These are phyloP conservation scores for Geosiphon pyriformis DNA, from an alignment of 192 early-diverging fungal genomes.

Conservation along the genomic window DNA sequence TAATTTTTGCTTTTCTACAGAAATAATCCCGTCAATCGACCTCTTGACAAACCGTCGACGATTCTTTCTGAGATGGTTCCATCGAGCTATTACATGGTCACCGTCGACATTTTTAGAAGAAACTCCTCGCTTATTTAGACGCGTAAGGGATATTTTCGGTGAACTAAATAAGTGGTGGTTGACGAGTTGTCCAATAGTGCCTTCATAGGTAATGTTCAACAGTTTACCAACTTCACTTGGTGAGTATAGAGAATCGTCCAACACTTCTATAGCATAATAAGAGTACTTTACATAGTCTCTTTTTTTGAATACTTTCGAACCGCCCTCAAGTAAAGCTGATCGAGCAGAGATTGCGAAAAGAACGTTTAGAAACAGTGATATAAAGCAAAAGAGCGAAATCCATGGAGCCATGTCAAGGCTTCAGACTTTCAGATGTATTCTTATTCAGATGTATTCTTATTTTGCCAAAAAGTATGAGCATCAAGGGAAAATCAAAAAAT, in stretches of 20 bases:
- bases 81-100: constrained; percentile 39
- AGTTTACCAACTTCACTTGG: constrained; percentile 34
- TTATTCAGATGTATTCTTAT: no score
- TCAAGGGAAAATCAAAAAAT: no score
- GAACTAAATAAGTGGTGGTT: constrained; percentile 62
- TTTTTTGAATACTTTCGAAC: background rate
- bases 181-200: constrained; percentile 61
- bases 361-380: no score
- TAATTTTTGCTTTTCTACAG: constrained; percentile 34
- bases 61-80: constrained; percentile 22
- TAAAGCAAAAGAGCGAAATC: no score
- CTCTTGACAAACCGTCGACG: constrained; percentile 15
- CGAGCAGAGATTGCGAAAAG: no score
- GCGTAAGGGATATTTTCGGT: constrained; percentile 27
- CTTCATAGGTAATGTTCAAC: constrained; percentile 43
- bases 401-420: no score
- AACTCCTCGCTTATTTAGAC: background rate
- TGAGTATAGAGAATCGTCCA: constrained; percentile 26
- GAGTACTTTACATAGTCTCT: constrained; percentile 38
- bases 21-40: constrained; percentile 14
- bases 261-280: constrained; percentile 47
- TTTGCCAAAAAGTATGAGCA: no score
- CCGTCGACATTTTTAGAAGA: constrained; percentile 1
- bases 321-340: no score
- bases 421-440: no score